Conservation (phyloP, 2,329 filamentous ascomycete species). For the Xylaria sp. region DNA sequence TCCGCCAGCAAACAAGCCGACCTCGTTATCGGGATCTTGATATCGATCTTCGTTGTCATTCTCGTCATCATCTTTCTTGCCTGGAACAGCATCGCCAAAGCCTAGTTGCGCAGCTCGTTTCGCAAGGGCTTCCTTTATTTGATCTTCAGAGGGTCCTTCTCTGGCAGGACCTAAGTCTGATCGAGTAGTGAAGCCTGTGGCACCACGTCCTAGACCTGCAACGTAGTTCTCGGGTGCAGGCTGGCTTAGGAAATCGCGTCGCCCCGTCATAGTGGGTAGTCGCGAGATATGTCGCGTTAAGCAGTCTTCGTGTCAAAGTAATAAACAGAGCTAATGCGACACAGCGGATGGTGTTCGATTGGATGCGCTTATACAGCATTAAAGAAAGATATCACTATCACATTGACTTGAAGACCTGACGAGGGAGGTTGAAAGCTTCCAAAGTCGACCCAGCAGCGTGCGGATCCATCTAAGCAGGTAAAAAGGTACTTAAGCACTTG, state of each 20-base stretch:
- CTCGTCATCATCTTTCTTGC: constrained; percentile 72
- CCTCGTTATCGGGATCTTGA: constrained; percentile 96
- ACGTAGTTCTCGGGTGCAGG: constrained; percentile 87
- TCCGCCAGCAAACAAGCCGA: constrained; percentile 91
- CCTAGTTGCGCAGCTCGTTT: constrained; percentile 90
- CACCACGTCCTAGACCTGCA: constrained; percentile 94
- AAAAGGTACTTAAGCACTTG: constrained; percentile 1
- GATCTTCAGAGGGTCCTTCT: constrained; percentile 94
- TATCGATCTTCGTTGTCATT: constrained; percentile 80
- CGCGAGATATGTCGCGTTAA: not conserved
- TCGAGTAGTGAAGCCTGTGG: constrained; percentile 95
- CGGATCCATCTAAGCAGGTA: not conserved
- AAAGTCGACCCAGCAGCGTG: not conserved
- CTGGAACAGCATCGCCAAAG: constrained; percentile 54
- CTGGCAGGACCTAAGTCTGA: constrained; percentile 94
- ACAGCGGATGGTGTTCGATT: not conserved
- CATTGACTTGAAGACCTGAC: not conserved
- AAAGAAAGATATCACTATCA: not conserved
- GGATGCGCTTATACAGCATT: not conserved
- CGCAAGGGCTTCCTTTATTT: constrained; percentile 96
- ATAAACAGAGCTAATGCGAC: not conserved
- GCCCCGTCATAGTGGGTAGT: constrained; percentile 54
- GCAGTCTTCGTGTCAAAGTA: not conserved
- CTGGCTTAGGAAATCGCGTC: constrained; percentile 86
- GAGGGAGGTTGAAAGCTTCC: constrained; percentile 7